Evolutionary conservation across 768 basidiomycete species (phyloP).

Genomic region (Favolaschia claudopus): DNA sequence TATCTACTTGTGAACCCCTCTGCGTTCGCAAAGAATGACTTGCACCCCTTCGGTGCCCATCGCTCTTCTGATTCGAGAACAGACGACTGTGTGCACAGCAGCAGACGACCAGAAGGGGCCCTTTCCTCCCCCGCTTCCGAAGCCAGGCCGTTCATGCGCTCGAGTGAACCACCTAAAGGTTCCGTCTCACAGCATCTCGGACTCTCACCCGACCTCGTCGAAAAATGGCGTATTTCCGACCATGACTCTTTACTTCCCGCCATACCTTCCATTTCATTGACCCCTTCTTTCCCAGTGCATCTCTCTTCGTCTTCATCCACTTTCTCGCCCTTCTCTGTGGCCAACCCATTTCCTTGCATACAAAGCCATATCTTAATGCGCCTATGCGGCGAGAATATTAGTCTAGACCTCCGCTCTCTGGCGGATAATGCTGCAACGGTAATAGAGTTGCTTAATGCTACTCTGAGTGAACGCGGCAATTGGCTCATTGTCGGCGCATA

Average conservation of each 20-base stretch:
- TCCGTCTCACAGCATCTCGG: constrained; percentile 14
- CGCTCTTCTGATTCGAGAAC: constrained; percentile 8
- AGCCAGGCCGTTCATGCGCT: constrained; percentile 16
- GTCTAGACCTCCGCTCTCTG: constrained; percentile 51
- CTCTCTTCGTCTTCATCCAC: not conserved
- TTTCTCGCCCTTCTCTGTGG: constrained; percentile 7
- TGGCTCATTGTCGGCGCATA: constrained; percentile 65
- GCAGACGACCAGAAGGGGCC: not conserved
- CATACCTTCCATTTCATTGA: not conserved
- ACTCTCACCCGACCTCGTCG: not conserved
- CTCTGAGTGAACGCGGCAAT: constrained; percentile 55
- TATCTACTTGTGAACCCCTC: constrained; percentile 26
- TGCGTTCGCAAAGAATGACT: constrained; percentile 11
- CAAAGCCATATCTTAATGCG: constrained; percentile 40
- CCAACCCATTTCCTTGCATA: constrained; percentile 29
- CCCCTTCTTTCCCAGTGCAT: constrained; percentile 7
- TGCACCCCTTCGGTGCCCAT: constrained; percentile 3
- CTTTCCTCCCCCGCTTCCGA: constrained; percentile 1
- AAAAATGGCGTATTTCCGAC: not conserved
- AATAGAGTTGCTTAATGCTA: constrained; percentile 53
- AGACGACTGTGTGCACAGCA: too few species aligned
- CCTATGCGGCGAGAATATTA: constrained; percentile 49
- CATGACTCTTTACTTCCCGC: not conserved
- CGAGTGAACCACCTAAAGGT: constrained; percentile 12
- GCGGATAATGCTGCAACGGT: constrained; percentile 52